phyloP scores from a whole-genome alignment of 1,139 yeast genomes.

The Kodamaea sp. region DNA sequence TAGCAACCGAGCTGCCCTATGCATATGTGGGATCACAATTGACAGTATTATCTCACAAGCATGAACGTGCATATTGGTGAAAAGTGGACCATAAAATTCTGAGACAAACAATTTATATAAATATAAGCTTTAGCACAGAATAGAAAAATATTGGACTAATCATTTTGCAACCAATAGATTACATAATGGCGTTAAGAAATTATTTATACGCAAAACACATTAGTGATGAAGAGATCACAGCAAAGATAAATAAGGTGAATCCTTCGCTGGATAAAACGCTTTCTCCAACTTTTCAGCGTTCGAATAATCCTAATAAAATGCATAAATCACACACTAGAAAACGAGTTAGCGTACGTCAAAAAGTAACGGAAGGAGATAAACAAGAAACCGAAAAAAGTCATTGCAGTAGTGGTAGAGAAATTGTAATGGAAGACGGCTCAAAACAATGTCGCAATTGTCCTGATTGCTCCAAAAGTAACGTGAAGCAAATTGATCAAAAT shows the following conservation, averaged over 20 bases:
- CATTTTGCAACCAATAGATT: conserved; percentile 10
- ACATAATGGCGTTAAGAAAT: conserved; percentile 40
- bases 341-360: neutral
- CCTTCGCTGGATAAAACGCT: neutral
- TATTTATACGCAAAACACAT: conserved; percentile 42
- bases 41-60: no score
- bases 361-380: neutral
- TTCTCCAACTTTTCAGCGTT: no score
- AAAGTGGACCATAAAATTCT: no score
- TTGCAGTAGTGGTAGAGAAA: conserved; percentile 18
- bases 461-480: conserved; percentile 24
- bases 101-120: no score
- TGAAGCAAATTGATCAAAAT: conserved; percentile 2
- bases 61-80: no score
- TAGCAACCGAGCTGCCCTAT: no score
- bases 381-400: conserved; percentile 1
- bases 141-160: conserved; percentile 16
- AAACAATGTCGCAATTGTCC: conserved; percentile 26
- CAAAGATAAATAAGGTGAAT: conserved; percentile 23
- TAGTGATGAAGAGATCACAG: conserved; percentile 19
- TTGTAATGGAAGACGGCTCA: conserved; percentile 19
- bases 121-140: neutral
- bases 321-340: conserved; percentile 2
- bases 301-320: neutral
- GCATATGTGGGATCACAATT: no score